Evolutionary conservation across 192 early-diverging fungal species (phyloP), one percentile per base, ranked within the genome.

Genomic region (Entomortierella chlamydospora): DNA sequence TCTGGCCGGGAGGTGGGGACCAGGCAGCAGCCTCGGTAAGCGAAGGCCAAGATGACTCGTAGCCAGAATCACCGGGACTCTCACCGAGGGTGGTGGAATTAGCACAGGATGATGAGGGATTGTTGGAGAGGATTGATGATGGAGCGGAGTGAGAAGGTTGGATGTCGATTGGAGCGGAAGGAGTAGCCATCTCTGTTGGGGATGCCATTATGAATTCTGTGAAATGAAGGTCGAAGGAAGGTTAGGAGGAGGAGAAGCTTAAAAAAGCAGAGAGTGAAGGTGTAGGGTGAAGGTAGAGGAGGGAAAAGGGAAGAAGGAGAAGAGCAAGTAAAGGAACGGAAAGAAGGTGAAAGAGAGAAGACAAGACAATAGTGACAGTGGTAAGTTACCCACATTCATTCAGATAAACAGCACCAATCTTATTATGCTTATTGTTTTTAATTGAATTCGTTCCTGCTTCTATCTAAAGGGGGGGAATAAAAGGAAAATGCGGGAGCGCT

Each of bases 1-100:
- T 69, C 30, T 70, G 68, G 3, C 53, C 61, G 0, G 41, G 34
- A 20, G 59, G 67, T 26, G 76, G 76, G 13, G 62, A 61, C 61
- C 76, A 70, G 6, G 76, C 63, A 10, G 76, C 76, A 30, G 76
- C 76, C 68, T 79, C 76, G 39, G 57, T 61, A 20, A 79, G 63
- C 4, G 76, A 79, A 1, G 76, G 76, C 76, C 76, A 79, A n/a
- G 76, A 79, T 43, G 76, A 79, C 57, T 79, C 73, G 25, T 78
- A 78, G 17, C 73, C 73, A 78, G 73, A 78, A 55, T 78, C 73
- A 25, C 22, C 73, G 9, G 43, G 61, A 69, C 73, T 78, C 30
- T 70, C 76, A 23, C 47, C 52, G 20, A 64, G 55, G 22, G 26
- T 30, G 18, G 57, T 22, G 23, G 39, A 51, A 20, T 33, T 8